Percentiles rank a stretch among this genome's conserved stretches.
These are phyloP conservation scores for Thymus mandschuricus DNA, from an alignment of 257 asterid species.

Conservation along the genomic window DNA sequence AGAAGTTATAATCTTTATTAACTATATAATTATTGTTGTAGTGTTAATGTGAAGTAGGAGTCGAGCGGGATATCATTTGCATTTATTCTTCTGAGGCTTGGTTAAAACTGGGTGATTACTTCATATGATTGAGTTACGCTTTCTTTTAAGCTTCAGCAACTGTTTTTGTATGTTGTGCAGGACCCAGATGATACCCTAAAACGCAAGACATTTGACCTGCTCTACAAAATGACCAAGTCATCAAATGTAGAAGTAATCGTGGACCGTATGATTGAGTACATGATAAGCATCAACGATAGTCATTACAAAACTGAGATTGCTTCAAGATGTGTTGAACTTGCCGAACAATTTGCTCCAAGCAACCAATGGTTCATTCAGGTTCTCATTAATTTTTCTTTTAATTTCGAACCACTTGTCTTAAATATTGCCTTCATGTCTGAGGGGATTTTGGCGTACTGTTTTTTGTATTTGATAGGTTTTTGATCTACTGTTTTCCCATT, in stretches of 20 bases:
- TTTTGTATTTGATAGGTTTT: neutral
- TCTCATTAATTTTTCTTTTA: slow-evolving; percentile 14
- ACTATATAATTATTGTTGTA: neutral
- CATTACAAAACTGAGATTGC: slow-evolving; percentile 99
- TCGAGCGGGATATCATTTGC: neutral
- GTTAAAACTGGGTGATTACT: slow-evolving; percentile 11
- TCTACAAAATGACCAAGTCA: slow-evolving; percentile 96
- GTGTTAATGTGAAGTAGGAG: neutral
- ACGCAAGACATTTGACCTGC: slow-evolving; percentile 96
- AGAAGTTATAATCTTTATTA: neutral
- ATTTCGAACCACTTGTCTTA: slow-evolving; percentile 21
- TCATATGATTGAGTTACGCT: slow-evolving; percentile 29
- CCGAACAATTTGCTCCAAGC: slow-evolving; percentile 98
- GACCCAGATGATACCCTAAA: slow-evolving; percentile 98
- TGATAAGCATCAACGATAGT: slow-evolving; percentile 85
- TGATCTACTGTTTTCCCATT: slow-evolving; percentile 33
- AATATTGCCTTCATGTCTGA: slow-evolving; percentile 10
- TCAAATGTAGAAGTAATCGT: slow-evolving; percentile 98
- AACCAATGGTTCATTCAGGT: slow-evolving; percentile 99
- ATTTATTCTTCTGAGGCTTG: slow-evolving; percentile 5
- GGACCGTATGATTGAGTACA: slow-evolving; percentile 93
- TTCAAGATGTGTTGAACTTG: slow-evolving; percentile 98
- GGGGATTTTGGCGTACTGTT: slow-evolving; percentile 28
- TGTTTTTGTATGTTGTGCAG: slow-evolving; percentile 44
- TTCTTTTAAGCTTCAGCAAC: slow-evolving; percentile 24